A percentile compares a stretch with the other conserved stretches of the same genome.
phyloP scores from a whole-genome alignment of 306 rosid genomes.

The Vigna nakashimae region DNA sequence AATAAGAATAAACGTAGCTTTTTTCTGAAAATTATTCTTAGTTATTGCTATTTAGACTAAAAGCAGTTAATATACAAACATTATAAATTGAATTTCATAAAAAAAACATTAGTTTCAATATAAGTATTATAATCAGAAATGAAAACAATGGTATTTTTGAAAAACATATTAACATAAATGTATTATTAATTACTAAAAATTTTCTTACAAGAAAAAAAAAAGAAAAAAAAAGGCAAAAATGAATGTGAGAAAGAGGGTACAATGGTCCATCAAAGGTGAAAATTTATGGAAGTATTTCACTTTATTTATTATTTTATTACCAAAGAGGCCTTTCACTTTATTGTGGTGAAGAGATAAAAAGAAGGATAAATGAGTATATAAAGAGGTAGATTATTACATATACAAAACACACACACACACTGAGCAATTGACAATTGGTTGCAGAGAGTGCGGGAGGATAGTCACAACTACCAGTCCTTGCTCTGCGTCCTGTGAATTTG shows the following conservation, averaged over 20 bases:
- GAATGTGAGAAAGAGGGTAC: not conserved
- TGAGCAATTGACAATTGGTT: conserved; percentile 17
- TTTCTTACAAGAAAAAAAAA: not conserved
- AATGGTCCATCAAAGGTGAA: not conserved
- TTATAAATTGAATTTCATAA: too few species aligned
- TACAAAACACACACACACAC: not conserved
- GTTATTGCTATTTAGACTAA: too few species aligned
- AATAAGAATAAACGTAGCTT: too few species aligned
- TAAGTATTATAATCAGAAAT: too few species aligned
- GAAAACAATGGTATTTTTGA: too few species aligned
- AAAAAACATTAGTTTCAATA: too few species aligned
- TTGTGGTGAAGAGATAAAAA: not conserved
- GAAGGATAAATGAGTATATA: not conserved
- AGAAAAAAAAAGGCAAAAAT: not conserved
- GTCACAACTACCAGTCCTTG: conserved; percentile 21
- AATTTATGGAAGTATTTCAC: not conserved
- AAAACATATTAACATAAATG: too few species aligned
- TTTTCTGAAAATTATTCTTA: too few species aligned
- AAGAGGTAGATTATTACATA: not conserved
- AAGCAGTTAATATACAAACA: too few species aligned
- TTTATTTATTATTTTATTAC: too few species aligned
- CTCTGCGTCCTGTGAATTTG: conserved; percentile 13
- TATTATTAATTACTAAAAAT: too few species aligned
- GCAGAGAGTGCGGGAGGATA: not conserved
- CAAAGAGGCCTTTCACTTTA: not conserved